phyloP scores from a whole-genome alignment of 108 stramenopile genomes.

The Bacterosira constricta region DNA sequence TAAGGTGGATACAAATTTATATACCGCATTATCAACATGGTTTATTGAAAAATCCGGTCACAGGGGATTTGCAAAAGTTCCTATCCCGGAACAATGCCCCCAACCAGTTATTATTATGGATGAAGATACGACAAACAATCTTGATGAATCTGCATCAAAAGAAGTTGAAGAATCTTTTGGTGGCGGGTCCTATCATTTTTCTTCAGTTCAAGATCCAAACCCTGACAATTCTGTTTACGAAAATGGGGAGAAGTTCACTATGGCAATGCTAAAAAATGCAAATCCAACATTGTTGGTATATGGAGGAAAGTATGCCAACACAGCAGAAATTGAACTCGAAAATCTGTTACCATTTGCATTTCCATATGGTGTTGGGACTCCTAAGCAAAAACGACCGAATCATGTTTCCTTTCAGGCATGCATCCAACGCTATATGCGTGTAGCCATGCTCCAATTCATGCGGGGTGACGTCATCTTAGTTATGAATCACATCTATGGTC shows the following conservation, averaged over 20 bases:
- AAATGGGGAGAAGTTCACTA: background rate
- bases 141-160: background rate
- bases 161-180: slow-evolving; percentile 6
- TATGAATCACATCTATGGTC: no score
- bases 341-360: background rate
- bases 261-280: slow-evolving; percentile 10
- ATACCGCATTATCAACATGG: slow-evolving; percentile 12
- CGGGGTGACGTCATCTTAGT: no score
- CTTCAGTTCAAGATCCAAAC: slow-evolving; percentile 8
- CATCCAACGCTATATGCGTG: background rate
- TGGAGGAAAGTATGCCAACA: slow-evolving; percentile 6
- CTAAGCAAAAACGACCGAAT: background rate
- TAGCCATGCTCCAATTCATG: background rate
- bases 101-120: slow-evolving; percentile 8
- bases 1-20: slow-evolving; percentile 11
- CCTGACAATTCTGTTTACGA: slow-evolving; percentile 4
- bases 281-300: slow-evolving; percentile 9
- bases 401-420: background rate
- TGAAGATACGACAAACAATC: slow-evolving; percentile 4
- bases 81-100: slow-evolving; percentile 11
- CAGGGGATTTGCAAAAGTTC: slow-evolving; percentile 7
- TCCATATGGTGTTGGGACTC: background rate
- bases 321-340: background rate
- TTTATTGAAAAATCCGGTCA: slow-evolving; percentile 31
- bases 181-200: slow-evolving; percentile 13